Evolutionary conservation across 495 filamentous ascomycete species (phyloP), one percentile per base, ranked within the genome.

Genomic region (Penicillium odoratum): DNA sequence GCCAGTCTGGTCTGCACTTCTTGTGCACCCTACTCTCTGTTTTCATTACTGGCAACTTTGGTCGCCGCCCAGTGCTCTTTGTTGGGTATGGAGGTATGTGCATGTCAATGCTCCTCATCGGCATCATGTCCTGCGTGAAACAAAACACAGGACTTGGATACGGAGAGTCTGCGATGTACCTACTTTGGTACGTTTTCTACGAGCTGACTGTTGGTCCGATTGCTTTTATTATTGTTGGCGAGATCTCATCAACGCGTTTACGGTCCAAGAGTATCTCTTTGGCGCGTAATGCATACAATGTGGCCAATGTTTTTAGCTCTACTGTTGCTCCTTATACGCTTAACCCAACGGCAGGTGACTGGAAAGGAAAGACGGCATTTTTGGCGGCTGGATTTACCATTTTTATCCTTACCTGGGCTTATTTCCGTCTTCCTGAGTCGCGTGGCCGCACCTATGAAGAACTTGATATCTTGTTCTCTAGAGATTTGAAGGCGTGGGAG

Each of bases 171-270:
- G 78, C 76, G 0, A 80, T 91, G 48, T 81, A 89, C 71, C 64
- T 91, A 34, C 63, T 84, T 56, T 92, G 84, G 81, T 82, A 86
- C 2, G 72, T 89, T 59, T 77, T 81, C n/a, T 92, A 91, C 66
- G 85, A 88, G 34, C 68, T 83, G 45, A 86, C 86, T 0, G 80
- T 92, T 7, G 88, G 88, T 0, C 89, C 88, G 0, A 83, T 92
- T 16, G 84, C 85, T 51, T 92, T 88, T 65, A 85, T 84, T 4
- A 79, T 91, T 47, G 86, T 90, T 21, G 78, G 84, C 15, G 88
- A 91, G 60, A 76, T 85, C 5, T 86, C 86, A 2, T 85, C 87
- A 0, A 76, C 85, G 21, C 77, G 88, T 3, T 76, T 91, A 15
- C 84, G 88, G 28, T 81, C 83, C 51, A 84, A 89, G 74, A 88